A percentile compares a stretch with the other conserved stretches of the same genome.
Evolutionary conservation across 2,329 filamentous ascomycete genomes (phyloP).

Genomic region (Scedosporium minutisporum): DNA sequence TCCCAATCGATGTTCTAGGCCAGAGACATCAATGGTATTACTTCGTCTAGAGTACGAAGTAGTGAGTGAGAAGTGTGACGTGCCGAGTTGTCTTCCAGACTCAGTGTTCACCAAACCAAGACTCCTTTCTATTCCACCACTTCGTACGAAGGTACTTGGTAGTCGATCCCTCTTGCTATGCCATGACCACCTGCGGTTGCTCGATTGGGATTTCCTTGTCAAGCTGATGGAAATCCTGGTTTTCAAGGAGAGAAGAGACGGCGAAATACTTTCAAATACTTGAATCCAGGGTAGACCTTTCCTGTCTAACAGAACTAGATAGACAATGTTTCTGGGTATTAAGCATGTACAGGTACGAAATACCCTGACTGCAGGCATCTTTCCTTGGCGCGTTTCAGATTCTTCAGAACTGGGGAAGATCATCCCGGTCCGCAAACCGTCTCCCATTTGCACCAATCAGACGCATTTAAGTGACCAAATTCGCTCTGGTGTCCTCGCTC

Average conservation of each 20-base stretch:
- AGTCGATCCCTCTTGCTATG: not conserved
- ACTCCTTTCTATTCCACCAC: no score
- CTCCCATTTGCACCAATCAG: not conserved
- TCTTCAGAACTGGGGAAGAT: conserved; percentile 3
- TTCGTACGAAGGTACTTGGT: not conserved
- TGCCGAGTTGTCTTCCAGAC: no score
- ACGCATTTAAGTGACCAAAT: not conserved
- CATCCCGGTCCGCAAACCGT: not conserved
- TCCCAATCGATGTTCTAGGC: no score
- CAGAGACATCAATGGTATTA: no score
- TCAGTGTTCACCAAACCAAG: no score
- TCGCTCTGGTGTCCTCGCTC: not conserved
- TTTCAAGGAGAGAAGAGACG: not conserved
- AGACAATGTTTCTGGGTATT: not conserved
- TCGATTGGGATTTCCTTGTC: not conserved
- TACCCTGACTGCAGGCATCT: not conserved
- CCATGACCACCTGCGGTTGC: not conserved
- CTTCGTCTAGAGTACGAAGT: no score
- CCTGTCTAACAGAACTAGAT: not conserved
- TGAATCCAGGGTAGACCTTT: not conserved
- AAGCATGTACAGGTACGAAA: not conserved
- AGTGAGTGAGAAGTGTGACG: no score
- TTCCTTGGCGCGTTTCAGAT: conserved; percentile 3
- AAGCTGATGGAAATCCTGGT: not conserved
- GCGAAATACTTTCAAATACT: not conserved